These are phyloP conservation scores for Sphagnum tenellum DNA, from an alignment of 225 moss, liverwort and hornwort genomes.

Conservation along the genomic window DNA sequence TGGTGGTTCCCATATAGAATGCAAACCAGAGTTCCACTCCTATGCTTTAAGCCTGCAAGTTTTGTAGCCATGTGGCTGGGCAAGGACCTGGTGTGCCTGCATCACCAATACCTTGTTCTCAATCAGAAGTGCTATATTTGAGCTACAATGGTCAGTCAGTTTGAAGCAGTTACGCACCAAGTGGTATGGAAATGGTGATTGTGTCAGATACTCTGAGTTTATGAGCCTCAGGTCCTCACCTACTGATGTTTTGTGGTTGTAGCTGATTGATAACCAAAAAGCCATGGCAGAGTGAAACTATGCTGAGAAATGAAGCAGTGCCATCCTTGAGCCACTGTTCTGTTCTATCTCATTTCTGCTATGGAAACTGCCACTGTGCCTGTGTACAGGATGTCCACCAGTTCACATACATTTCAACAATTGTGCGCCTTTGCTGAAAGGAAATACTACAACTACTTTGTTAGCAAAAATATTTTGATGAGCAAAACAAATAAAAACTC, in stretches of 20 bases:
- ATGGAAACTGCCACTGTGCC: slow-evolving; percentile 80
- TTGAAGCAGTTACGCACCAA: no score
- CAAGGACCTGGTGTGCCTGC: slow-evolving; percentile 78
- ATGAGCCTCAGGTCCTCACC: slow-evolving; percentile 25
- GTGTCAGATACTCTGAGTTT: no score
- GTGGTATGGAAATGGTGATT: no score
- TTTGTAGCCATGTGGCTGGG: slow-evolving; percentile 45
- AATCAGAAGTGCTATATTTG: background rate
- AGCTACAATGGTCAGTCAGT: no score
- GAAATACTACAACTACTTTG: no score
- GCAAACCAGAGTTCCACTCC: slow-evolving; percentile 50
- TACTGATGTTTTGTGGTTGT: slow-evolving; percentile 38
- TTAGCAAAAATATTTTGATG: no score
- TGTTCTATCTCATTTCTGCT: slow-evolving; percentile 58
- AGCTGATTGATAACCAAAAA: slow-evolving; percentile 53
- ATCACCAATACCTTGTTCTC: background rate
- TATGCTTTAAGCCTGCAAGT: slow-evolving; percentile 55
- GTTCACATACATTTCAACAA: no score
- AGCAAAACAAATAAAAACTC: no score
- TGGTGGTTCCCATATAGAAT: slow-evolving; percentile 73
- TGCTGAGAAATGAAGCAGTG: slow-evolving; percentile 75
- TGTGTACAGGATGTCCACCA: slow-evolving; percentile 15
- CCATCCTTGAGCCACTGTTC: slow-evolving; percentile 96
- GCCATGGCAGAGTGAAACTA: slow-evolving; percentile 82
- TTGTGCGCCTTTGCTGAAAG: no score